Base-by-base conservation (phyloP, 352 stramenopile species). In the Globisporangium nodosum region DNA sequence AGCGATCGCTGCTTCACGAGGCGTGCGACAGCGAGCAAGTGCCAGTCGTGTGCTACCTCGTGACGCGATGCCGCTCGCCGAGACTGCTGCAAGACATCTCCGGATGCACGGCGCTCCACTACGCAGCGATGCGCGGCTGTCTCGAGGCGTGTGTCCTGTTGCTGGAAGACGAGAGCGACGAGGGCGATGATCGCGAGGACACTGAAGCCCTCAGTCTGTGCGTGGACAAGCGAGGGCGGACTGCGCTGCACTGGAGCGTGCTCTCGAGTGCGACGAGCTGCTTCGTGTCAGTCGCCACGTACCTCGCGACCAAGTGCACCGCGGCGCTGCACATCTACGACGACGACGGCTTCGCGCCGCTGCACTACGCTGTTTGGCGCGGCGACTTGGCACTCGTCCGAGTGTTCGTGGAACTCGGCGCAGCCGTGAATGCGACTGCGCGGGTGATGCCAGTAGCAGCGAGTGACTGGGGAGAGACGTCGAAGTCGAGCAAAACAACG, bases 1-100 rank as follows among this genome's bases (percentile, higher is more conserved):
- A 61, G 27, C 58, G 65, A 27, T 76, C 80, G 16, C 47, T 87
- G n/a, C 56, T 90, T 7, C 80, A 88, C 39, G 78, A 90, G 65
- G 80, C 78, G 0, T 86, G 76, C 53, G 61, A 71, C 45, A 54
- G 49, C 7, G 46, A 61, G 11, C 67, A 79, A 3, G 2, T 74
- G 5, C 12, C 39, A 12, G 30, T 74, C 52, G 55, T 74, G 0
- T 42, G 61, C 53, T 81, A 63, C 49, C 49, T 85, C 13, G n/a
- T 79, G n/a, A 63, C 62, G 3, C 68, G 50, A 9, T 43, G 66
- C 3, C 20, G 21, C 5, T 11, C 70, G 2, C 1, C 64, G 2
- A 18, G 58, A 3, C 16, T 55, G 11, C 18, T 45, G 1, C 68
- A 75, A 30, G 76, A 85, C 58, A n/a, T 52, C 3, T 70, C 73